Evolutionary conservation across 768 basidiomycete species (phyloP).

Genomic region (Suillus alpinus): DNA sequence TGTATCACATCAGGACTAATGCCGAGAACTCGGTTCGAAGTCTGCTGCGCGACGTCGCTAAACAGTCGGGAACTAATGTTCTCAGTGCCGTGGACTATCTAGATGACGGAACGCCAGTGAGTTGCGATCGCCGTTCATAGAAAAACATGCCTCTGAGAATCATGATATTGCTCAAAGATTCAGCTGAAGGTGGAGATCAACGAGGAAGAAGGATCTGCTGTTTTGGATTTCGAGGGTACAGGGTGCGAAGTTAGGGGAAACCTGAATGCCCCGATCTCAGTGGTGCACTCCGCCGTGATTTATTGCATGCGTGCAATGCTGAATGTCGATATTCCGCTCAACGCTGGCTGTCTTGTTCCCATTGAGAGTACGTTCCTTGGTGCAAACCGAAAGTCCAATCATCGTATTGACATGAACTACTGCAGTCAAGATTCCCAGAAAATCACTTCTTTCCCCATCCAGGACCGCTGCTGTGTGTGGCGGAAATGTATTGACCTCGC

Average conservation of each 20-base stretch:
- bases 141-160: background rate
- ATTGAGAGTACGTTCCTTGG: slow-evolving; percentile 54
- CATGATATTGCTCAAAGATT: slow-evolving; percentile 45
- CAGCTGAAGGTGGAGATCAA: slow-evolving; percentile 76
- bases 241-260: slow-evolving; percentile 84
- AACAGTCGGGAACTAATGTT: slow-evolving; percentile 60
- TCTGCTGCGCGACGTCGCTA: slow-evolving; percentile 72
- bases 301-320: slow-evolving; percentile 90
- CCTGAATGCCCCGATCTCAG: slow-evolving; percentile 81
- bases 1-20: slow-evolving; percentile 86
- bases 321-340: slow-evolving; percentile 84
- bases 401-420: slow-evolving; percentile 1
- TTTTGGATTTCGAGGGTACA: slow-evolving; percentile 83
- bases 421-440: slow-evolving; percentile 75
- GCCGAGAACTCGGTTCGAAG: slow-evolving; percentile 86
- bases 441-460: slow-evolving; percentile 76
- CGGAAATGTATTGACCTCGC: slow-evolving; percentile 88
- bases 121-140: slow-evolving; percentile 9
- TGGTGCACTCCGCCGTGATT: slow-evolving; percentile 84
- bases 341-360: slow-evolving; percentile 90
- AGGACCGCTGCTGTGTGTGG: slow-evolving; percentile 89
- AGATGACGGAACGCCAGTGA: slow-evolving; percentile 83
- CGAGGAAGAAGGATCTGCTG: slow-evolving; percentile 67
- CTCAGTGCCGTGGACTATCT: slow-evolving; percentile 79
- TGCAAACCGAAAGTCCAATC: background rate